Evolutionary conservation across 78 protist species (phyloP).

Genomic region (Pelomyxa schiedti): DNA sequence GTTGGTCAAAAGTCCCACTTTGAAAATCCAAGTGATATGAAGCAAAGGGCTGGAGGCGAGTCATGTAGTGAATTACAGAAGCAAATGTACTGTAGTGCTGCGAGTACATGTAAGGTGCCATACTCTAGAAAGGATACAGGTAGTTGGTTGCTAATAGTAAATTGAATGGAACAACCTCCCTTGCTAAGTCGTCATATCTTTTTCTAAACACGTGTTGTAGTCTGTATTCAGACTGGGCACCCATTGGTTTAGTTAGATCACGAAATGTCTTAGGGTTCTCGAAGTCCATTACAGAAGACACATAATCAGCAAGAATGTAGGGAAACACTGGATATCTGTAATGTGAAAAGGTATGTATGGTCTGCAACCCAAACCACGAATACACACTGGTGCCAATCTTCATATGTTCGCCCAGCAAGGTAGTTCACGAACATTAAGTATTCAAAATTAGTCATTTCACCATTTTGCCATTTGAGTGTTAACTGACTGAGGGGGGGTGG

Average conservation of each 20-base stretch:
- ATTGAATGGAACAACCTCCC: too few relatives aligned
- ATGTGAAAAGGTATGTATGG: too few relatives aligned
- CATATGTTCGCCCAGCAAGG: slow-evolving; percentile 68
- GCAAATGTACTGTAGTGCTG: slow-evolving; percentile 70
- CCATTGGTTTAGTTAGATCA: slow-evolving; percentile 43
- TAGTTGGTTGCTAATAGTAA: too few relatives aligned
- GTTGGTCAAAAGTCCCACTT: slow-evolving; percentile 80
- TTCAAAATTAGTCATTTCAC: slow-evolving; percentile 54
- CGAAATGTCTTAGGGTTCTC: slow-evolving; percentile 9
- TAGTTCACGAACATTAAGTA: slow-evolving; percentile 60
- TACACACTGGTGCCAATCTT: slow-evolving; percentile 43
- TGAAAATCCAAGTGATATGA: slow-evolving; percentile 59
- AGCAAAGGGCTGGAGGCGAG: slow-evolving; percentile 77
- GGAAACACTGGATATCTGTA: slow-evolving; percentile 72
- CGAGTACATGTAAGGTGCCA: slow-evolving; percentile 73
- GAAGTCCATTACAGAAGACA: slow-evolving; percentile 16
- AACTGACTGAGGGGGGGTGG: too few relatives aligned
- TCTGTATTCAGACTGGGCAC: too few relatives aligned
- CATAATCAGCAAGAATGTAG: slow-evolving; percentile 18
- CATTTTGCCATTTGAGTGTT: slow-evolving; percentile 11
- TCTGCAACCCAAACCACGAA: too few relatives aligned
- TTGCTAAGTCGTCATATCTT: too few relatives aligned
- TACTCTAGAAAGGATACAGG: too few relatives aligned
- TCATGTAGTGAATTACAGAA: slow-evolving; percentile 54
- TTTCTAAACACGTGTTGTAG: too few relatives aligned